A percentile compares a stretch with the other conserved stretches of the same genome.
Evolutionary conservation across 495 filamentous ascomycete genomes (phyloP).

Genomic region (Aspergillus panamensis): DNA sequence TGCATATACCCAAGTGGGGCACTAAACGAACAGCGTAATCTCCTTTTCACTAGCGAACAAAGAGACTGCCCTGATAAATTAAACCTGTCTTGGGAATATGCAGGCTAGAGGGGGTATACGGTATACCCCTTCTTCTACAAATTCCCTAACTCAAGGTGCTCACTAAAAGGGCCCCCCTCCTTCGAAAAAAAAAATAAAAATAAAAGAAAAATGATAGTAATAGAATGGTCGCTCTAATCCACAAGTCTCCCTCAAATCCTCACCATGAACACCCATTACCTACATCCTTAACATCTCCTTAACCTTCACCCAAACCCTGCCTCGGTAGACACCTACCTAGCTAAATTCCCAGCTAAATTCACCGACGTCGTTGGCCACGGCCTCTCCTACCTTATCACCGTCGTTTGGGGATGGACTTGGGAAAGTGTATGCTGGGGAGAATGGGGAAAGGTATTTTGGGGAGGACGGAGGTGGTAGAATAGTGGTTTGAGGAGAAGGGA

Average conservation of each 20-base stretch:
- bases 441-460: conserved; percentile 12
- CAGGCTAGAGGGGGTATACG: no score
- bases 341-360: conserved; percentile 19
- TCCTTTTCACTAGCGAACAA: no score
- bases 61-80: no score
- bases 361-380: conserved; percentile 16
- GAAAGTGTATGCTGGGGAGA: not conserved
- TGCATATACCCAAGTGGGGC: no score
- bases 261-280: conserved; percentile 30
- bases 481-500: conserved; percentile 28
- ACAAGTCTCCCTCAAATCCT: conserved; percentile 27
- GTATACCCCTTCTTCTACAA: no score
- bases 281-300: conserved; percentile 31
- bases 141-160: no score
- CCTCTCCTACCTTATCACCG: conserved; percentile 30
- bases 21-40: no score
- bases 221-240: conserved; percentile 7
- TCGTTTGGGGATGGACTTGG: conserved; percentile 2
- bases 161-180: not conserved
- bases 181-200: not conserved
- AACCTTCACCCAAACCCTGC: conserved; percentile 27
- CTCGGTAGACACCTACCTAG: conserved; percentile 16
- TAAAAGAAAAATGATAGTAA: not conserved
- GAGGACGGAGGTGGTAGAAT: conserved; percentile 27
- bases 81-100: no score